A percentile compares a stretch with the other conserved stretches of the same genome.
These are phyloP conservation scores for Diaporthe batatas DNA, from an alignment of 2,329 filamentous ascomycete species.

Conservation along the genomic window DNA sequence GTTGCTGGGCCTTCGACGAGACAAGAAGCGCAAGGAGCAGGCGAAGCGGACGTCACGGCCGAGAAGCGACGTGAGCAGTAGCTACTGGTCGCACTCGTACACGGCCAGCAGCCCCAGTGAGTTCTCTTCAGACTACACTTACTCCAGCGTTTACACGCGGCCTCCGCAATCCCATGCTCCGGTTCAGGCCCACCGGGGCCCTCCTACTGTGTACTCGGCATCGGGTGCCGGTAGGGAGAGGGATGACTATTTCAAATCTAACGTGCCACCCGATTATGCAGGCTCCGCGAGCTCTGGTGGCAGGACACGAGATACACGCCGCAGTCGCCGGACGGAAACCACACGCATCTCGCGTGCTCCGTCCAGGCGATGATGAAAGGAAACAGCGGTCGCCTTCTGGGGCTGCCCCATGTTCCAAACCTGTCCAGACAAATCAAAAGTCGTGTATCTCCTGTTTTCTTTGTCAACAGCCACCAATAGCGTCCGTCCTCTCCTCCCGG, in stretches of 20 bases:
- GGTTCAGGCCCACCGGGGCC: conserved; percentile 26
- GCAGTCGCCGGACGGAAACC: conserved; percentile 43
- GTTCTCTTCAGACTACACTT: conserved; percentile 50
- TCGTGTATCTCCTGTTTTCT: conserved; percentile 40
- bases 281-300: conserved; percentile 57
- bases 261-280: conserved; percentile 42
- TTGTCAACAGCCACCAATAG: conserved; percentile 38
- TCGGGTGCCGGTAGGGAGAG: conserved; percentile 34
- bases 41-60: conserved; percentile 48
- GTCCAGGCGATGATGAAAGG: conserved; percentile 38
- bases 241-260: conserved; percentile 43
- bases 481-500: conserved; percentile 42
- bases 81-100: conserved; percentile 68
- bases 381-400: conserved; percentile 19
- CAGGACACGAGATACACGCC: conserved; percentile 54
- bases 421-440: conserved; percentile 4
- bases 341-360: conserved; percentile 40
- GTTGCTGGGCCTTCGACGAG: conserved; percentile 66
- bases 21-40: conserved; percentile 61
- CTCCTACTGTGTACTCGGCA: conserved; percentile 31
- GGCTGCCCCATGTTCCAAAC: conserved; percentile 14
- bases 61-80: conserved; percentile 62
- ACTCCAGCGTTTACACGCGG: conserved; percentile 42
- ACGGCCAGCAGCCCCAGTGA: conserved; percentile 65
- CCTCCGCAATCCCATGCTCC: conserved; percentile 34